These are phyloP conservation scores for Cladosporium sp. DNA, from an alignment of 2,329 filamentous ascomycete genomes.

Conservation along the genomic window DNA sequence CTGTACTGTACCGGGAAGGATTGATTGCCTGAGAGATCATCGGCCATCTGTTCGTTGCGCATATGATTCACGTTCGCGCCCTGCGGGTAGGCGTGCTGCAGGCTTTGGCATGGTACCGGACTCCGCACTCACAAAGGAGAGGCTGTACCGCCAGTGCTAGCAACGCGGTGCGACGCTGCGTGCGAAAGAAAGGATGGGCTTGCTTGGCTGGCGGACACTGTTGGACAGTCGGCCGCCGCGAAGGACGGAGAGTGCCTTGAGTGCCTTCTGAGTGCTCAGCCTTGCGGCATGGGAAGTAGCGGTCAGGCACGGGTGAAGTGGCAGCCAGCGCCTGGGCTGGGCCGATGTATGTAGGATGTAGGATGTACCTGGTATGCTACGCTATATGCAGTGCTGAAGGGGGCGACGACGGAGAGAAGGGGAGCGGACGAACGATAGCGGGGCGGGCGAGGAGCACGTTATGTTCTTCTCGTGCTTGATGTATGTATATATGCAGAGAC, in stretches of 20 bases:
- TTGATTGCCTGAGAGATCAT: background rate
- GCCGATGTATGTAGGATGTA: background rate
- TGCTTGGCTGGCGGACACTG: slow-evolving; percentile 5
- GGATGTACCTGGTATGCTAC: background rate
- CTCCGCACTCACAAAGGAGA: background rate
- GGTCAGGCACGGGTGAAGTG: slow-evolving; percentile 13
- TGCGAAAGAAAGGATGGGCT: background rate
- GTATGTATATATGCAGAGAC: slow-evolving; percentile 4
- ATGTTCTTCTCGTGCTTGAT: background rate
- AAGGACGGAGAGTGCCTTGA: slow-evolving; percentile 1
- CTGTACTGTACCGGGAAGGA: background rate
- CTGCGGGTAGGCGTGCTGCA: slow-evolving; percentile 10
- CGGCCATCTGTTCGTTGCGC: background rate
- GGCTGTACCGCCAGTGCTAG: slow-evolving; percentile 9
- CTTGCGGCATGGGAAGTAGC: slow-evolving; percentile 12
- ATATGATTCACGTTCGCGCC: background rate
- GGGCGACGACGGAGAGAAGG: background rate
- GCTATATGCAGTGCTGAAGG: slow-evolving; percentile 5
- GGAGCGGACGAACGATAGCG: background rate
- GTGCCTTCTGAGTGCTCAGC: slow-evolving; percentile 13
- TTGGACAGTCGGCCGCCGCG: slow-evolving; percentile 2
- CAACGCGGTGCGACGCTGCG: slow-evolving; percentile 7
- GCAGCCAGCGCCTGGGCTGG: slow-evolving; percentile 1
- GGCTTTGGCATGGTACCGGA: background rate
- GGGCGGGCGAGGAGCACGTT: background rate